Conservation (phyloP, 345 rosid genomes). For the Psidium friedrichsthalianum region DNA sequence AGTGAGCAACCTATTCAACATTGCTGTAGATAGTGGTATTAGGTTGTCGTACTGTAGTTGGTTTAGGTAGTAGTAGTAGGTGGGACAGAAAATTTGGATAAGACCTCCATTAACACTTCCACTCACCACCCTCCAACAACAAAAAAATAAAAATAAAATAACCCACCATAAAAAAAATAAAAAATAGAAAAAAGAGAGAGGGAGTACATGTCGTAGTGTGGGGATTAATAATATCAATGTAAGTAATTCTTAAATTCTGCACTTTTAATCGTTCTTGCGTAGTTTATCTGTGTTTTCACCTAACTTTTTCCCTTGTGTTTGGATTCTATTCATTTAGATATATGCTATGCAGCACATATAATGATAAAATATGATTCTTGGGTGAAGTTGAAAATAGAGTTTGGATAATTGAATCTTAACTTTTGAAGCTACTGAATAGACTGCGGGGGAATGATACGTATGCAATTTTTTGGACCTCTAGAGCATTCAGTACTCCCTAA, state of each 20-base stretch:
- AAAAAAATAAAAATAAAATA: background rate
- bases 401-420: background rate
- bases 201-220: background rate
- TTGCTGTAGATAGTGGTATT: background rate
- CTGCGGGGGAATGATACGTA: background rate
- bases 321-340: background rate
- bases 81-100: background rate
- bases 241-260: background rate
- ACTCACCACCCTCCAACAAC: background rate
- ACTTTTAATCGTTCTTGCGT: background rate
- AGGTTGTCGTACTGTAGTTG: background rate
- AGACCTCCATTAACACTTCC: background rate
- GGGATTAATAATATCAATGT: background rate
- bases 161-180: background rate
- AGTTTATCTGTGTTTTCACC: background rate
- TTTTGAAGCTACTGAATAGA: background rate
- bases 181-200: background rate
- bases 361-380: background rate
- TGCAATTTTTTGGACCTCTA: background rate
- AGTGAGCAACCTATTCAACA: background rate
- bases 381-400: background rate
- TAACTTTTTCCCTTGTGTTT: background rate
- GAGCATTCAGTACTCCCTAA: background rate
- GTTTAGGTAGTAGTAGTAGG: too few relatives aligned
- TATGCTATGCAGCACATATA: background rate